These are phyloP conservation scores for Sugiyamaella lignohabitans DNA, from an alignment of 805 yeast species.

Conservation along the genomic window DNA sequence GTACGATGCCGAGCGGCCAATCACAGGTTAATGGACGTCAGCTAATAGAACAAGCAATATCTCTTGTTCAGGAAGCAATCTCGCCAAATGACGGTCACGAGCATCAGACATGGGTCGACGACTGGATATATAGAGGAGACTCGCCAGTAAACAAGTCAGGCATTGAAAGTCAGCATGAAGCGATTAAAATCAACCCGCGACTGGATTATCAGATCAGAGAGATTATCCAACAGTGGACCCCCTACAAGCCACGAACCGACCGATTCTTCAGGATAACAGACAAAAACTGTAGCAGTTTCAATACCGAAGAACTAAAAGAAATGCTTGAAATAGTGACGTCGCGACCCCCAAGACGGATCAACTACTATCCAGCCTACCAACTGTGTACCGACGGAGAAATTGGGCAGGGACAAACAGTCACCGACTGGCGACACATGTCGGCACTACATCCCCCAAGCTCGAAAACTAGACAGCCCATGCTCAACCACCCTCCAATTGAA, in stretches of 20 bases:
- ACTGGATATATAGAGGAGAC: constrained; percentile 1
- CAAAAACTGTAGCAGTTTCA: constrained; percentile 13
- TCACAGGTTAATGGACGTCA: too few relatives aligned
- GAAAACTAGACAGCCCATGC: constrained; percentile 11
- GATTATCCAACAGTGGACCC: constrained; percentile 17
- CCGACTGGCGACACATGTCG: constrained; percentile 13
- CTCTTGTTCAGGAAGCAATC: too few relatives aligned
- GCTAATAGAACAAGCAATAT: too few relatives aligned
- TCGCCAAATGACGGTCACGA: constrained; percentile 13
- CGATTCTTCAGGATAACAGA: constrained; percentile 20
- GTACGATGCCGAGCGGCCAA: too few relatives aligned
- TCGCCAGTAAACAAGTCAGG: constrained; percentile 5
- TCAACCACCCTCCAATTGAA: background rate
- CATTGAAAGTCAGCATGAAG: constrained; percentile 1
- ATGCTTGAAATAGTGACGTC: constrained; percentile 16
- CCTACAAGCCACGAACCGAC: constrained; percentile 13
- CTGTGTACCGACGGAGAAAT: constrained; percentile 15
- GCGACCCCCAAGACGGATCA: constrained; percentile 24
- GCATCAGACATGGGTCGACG: constrained; percentile 11
- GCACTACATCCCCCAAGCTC: constrained; percentile 13
- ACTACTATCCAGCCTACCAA: constrained; percentile 20
- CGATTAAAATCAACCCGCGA: background rate
- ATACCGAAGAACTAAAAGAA: constrained; percentile 16
- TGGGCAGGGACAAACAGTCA: constrained; percentile 16
- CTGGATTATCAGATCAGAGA: constrained; percentile 11